Evolutionary conservation across 371 early-diverging fungal genomes (phyloP).

Genomic region (Saksenaea oblongispora): DNA sequence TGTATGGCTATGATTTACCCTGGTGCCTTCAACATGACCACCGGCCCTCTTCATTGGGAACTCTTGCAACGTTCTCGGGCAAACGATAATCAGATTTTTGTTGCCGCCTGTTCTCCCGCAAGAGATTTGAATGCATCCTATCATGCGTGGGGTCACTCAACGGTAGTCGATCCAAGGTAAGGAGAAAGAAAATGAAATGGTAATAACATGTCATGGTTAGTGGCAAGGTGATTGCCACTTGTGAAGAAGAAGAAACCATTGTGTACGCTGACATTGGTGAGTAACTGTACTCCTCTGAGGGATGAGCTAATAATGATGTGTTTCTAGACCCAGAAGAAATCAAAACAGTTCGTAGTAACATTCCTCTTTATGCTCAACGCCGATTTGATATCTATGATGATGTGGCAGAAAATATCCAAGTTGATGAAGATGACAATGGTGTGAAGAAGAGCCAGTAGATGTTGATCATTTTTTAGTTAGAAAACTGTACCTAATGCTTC

Average conservation of each 20-base stretch:
- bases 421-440: constrained; percentile 29
- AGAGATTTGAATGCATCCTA: constrained; percentile 77
- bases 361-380: constrained; percentile 81
- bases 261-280: constrained; percentile 83
- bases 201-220: constrained; percentile 13
- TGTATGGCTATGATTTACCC: constrained; percentile 95
- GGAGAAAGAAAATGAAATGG: constrained; percentile 20
- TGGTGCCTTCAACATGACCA: constrained; percentile 95
- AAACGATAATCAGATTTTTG: constrained; percentile 77
- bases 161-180: constrained; percentile 83
- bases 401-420: constrained; percentile 37
- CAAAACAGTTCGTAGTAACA: constrained; percentile 61
- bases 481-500: constrained; percentile 75
- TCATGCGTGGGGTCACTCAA: constrained; percentile 95
- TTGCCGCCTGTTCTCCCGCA: constrained; percentile 94
- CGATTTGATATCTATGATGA: constrained; percentile 87
- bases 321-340: constrained; percentile 59
- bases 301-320: background rate
- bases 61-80: constrained; percentile 83
- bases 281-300: background rate
- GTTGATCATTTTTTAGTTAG: constrained; percentile 25
- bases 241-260: constrained; percentile 79
- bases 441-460: constrained; percentile 23
- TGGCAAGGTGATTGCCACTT: constrained; percentile 68
- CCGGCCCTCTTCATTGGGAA: constrained; percentile 96